A percentile compares a stretch with the other conserved stretches of the same genome.
Conservation (phyloP, 768 basidiomycete genomes). For the Auricularia auricula-judae region DNA sequence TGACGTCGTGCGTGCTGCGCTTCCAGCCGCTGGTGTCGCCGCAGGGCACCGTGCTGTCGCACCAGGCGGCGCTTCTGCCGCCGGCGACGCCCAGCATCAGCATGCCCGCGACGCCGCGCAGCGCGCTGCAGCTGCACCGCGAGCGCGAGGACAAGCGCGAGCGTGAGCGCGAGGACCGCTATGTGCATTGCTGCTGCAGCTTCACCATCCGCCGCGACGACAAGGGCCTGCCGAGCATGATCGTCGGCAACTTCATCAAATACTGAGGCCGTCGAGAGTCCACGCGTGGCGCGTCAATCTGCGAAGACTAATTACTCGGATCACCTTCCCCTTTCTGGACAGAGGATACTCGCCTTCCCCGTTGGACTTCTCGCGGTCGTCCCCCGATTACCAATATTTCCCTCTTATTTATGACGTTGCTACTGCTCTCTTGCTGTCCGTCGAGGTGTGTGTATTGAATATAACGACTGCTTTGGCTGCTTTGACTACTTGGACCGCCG, state of each 20-base stretch:
- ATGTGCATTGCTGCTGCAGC: constrained; percentile 83
- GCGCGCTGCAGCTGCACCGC: not conserved
- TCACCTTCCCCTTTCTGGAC: no score
- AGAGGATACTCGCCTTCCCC: no score
- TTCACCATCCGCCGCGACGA: constrained; percentile 79
- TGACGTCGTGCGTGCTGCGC: constrained; percentile 82
- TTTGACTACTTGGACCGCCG: no score
- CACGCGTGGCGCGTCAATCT: no score
- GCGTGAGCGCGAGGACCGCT: constrained; percentile 48
- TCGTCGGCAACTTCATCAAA: constrained; percentile 78
- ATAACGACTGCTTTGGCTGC: no score
- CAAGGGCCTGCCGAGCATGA: constrained; percentile 83
- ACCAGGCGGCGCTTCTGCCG: not conserved
- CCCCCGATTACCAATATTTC: no score
- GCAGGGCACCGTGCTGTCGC: constrained; percentile 1
- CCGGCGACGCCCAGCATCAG: not conserved
- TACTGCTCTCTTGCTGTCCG: no score
- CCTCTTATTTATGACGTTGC: no score
- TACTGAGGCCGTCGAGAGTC: constrained; percentile 2
- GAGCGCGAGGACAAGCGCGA: constrained; percentile 9
- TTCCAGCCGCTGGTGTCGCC: constrained; percentile 57
- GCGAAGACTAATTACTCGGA: no score
- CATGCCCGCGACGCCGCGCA: not conserved
- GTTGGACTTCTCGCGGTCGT: no score
- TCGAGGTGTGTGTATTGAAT: no score